Evolutionary conservation across 768 basidiomycete species (phyloP).

Genomic region (Leucosporidium creatinivorum): DNA sequence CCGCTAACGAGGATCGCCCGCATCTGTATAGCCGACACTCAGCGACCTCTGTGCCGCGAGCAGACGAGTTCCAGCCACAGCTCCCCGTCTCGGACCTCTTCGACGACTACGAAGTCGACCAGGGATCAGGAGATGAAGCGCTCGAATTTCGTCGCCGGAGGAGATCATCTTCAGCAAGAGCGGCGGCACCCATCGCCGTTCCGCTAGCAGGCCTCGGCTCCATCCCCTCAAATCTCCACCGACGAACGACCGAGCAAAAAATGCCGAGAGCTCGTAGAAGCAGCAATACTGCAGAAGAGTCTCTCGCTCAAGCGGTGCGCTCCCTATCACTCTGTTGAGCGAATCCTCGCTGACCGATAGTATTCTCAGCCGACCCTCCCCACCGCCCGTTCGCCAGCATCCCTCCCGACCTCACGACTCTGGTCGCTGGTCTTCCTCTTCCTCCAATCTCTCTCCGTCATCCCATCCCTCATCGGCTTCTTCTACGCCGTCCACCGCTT

Average conservation of each 20-base stretch:
- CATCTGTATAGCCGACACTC: neutral
- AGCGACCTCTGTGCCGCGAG: neutral
- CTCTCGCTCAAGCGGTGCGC: neutral
- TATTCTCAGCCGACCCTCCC: neutral
- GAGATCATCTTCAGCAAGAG: no score
- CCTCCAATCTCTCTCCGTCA: conserved; percentile 29
- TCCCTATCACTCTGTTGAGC: neutral
- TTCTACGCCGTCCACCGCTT: conserved; percentile 31
- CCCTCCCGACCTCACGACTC: conserved; percentile 6
- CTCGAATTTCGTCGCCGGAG: conserved; percentile 17
- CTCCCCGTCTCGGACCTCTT: neutral
- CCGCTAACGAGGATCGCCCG: neutral
- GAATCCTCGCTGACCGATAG: neutral
- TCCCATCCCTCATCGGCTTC: conserved; percentile 32
- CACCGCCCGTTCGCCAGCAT: neutral
- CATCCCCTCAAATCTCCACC: neutral
- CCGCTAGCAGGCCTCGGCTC: neutral
- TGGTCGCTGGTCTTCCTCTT: conserved; percentile 22
- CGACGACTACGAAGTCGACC: neutral
- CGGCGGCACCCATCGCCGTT: neutral
- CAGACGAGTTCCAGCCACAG: neutral
- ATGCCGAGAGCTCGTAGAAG: neutral
- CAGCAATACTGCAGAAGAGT: no score
- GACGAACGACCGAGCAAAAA: neutral
- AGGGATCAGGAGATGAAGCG: neutral